phyloP scores from a whole-genome alignment of 2,329 filamentous ascomycete species.

The Capronia coronata region DNA sequence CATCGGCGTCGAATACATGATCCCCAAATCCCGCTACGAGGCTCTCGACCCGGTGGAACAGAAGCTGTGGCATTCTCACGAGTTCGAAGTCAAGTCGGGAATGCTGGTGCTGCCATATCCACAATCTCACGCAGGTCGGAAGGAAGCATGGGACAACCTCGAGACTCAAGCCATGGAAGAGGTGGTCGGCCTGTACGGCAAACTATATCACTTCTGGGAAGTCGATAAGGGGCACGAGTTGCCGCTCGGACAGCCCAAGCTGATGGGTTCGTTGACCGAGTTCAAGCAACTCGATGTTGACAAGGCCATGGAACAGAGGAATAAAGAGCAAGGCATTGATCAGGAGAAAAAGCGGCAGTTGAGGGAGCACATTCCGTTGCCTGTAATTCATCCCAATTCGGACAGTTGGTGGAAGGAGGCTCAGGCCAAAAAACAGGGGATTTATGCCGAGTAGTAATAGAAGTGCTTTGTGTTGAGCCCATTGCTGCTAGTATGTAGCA shows the following conservation, averaged over 20 bases:
- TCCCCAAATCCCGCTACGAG: conserved; percentile 62
- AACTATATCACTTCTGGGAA: conserved; percentile 83
- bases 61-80: conserved; percentile 40
- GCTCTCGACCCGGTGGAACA: conserved; percentile 62
- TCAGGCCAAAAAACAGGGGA: conserved; percentile 13
- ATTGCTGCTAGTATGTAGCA: no score
- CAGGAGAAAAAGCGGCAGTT: conserved; percentile 47
- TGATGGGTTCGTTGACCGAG: conserved; percentile 56
- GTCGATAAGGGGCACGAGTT: conserved; percentile 53
- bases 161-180: conserved; percentile 78
- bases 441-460: conserved; percentile 16
- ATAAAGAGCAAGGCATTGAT: conserved; percentile 50
- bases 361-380: conserved; percentile 48
- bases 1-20: conserved; percentile 80
- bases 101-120: conserved; percentile 73
- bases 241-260: conserved; percentile 54
- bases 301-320: conserved; percentile 44
- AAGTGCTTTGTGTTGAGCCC: not conserved
- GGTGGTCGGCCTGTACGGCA: conserved; percentile 68
- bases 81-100: conserved; percentile 68
- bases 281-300: conserved; percentile 30
- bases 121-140: conserved; percentile 39
- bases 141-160: conserved; percentile 63
- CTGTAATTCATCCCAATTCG: conserved; percentile 39
- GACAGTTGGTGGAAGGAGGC: conserved; percentile 44